phyloP scores from a whole-genome alignment of 1,284 basidiomycete species.

The Coniferiporia sulphurascens region DNA sequence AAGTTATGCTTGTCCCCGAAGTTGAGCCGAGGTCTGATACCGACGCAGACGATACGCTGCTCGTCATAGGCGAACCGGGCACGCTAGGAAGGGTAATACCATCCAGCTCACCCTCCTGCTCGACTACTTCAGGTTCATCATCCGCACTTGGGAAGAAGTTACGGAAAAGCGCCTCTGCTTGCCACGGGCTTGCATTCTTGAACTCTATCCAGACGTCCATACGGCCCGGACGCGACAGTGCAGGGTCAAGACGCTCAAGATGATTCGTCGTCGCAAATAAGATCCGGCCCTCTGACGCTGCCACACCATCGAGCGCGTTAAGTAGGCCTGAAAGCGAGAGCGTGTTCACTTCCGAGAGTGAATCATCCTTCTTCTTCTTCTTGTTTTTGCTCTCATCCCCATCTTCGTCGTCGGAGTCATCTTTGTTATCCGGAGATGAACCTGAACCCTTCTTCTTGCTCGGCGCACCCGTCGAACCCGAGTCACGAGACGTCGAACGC shows the following conservation, averaged over 20 bases:
- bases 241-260: slow-evolving; percentile 77
- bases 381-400: slow-evolving; percentile 32
- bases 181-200: slow-evolving; percentile 76
- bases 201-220: slow-evolving; percentile 91
- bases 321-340: slow-evolving; percentile 75
- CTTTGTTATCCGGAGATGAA: slow-evolving; percentile 32
- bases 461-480: slow-evolving; percentile 46
- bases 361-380: slow-evolving; percentile 45
- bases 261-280: slow-evolving; percentile 87
- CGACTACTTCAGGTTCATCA: slow-evolving; percentile 31
- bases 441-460: slow-evolving; percentile 43
- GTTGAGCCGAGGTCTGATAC: slow-evolving; percentile 10
- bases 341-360: slow-evolving; percentile 72
- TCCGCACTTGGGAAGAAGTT: slow-evolving; percentile 81
- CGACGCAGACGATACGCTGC: slow-evolving; percentile 19
- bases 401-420: slow-evolving; percentile 25
- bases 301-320: slow-evolving; percentile 84
- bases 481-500: slow-evolving; percentile 33
- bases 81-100: slow-evolving; percentile 18
- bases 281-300: slow-evolving; percentile 76
- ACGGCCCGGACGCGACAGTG: slow-evolving; percentile 78
- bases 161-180: slow-evolving; percentile 76
- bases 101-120: slow-evolving; percentile 13
- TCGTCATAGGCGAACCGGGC: slow-evolving; percentile 20
- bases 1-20: slow-evolving; percentile 19